These are phyloP conservation scores for Astrocystis sublimbata DNA, from an alignment of 495 filamentous ascomycete species.

Conservation along the genomic window DNA sequence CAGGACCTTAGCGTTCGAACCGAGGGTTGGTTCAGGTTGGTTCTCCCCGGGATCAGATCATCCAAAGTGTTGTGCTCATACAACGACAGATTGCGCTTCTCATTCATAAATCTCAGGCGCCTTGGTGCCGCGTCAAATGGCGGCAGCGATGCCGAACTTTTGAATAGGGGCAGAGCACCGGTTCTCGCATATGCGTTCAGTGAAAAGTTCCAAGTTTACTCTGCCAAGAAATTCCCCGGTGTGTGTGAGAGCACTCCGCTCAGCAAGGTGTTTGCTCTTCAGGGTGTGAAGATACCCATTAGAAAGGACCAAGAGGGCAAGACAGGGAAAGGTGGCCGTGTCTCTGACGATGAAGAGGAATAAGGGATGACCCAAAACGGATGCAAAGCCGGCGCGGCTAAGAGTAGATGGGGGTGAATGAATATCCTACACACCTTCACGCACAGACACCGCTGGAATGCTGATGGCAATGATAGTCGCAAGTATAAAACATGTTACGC, in stretches of 20 bases:
- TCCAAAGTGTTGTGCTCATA: slow-evolving; percentile 16
- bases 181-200: slow-evolving; percentile 88
- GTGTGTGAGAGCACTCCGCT: slow-evolving; percentile 93
- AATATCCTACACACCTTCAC: too few relatives aligned
- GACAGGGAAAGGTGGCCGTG: slow-evolving; percentile 50
- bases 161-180: slow-evolving; percentile 80
- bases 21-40: slow-evolving; percentile 86
- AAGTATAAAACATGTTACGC: background rate
- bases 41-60: slow-evolving; percentile 1
- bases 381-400: too few relatives aligned
- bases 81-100: slow-evolving; percentile 47
- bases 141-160: slow-evolving; percentile 31
- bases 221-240: slow-evolving; percentile 96
- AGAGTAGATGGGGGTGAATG: too few relatives aligned
- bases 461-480: background rate
- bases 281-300: slow-evolving; percentile 97
- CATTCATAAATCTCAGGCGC: slow-evolving; percentile 74
- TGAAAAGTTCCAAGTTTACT: slow-evolving; percentile 90
- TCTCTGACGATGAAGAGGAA: slow-evolving; percentile 66
- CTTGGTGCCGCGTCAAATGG: slow-evolving; percentile 48
- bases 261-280: slow-evolving; percentile 89
- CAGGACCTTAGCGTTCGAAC: slow-evolving; percentile 94
- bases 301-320: slow-evolving; percentile 77
- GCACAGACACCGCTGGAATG: background rate
- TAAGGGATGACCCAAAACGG: too few relatives aligned